Evolutionary conservation across 2,329 filamentous ascomycete species (phyloP), one percentile per base, ranked within the genome.

Genomic region (Colletotrichum spaethianum): DNA sequence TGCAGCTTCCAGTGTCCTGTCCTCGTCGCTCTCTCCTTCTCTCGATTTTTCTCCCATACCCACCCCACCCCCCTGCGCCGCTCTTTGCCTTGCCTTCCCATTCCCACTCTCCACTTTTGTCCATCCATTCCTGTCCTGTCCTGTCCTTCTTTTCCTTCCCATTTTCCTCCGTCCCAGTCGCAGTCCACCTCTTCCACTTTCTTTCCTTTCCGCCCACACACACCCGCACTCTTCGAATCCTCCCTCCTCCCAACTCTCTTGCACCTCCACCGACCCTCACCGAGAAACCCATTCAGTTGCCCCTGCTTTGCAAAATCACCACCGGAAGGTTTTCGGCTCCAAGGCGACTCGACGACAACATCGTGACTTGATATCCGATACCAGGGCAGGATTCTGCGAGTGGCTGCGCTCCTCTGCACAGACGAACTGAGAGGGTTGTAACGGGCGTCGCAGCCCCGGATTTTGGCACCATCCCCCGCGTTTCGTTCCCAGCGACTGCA

Each of bases 401-500:
- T 28, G 46, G 36, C 33, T 28, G 48, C 14, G n/a, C n/a, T n/a
- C 40, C 18, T 38, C 33, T 69, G 66, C 66, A 72, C 70, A 60
- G 66, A 69, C 66, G 38, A 57, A 9, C 50, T 23, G 44, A 60
- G 63, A 64, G 33, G 61, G 67, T 71, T 50, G 67, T 53, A 57
- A 71, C 67, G 62, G 70, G 67, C 70, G 66, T 59, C 38, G 70
- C 70, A 61, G 40, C 70, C 70, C 70, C 70, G 70, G 70, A 73
- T 73, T 73, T 70, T 70, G 70, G 70, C 67, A 70, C 67, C 56
- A 71, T 73, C 67, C 70, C 69, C 70, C 70, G 67, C 67, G 70
- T 73, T 73, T 72, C 62, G 26, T 62, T 73, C 61, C 70, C 67
- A 70, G 55, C 70, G 67, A 66, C 38, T 62, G 67, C 70, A 61